These are phyloP conservation scores for Ascosphaera apis DNA, from an alignment of 2,329 filamentous ascomycete species.

Conservation along the genomic window DNA sequence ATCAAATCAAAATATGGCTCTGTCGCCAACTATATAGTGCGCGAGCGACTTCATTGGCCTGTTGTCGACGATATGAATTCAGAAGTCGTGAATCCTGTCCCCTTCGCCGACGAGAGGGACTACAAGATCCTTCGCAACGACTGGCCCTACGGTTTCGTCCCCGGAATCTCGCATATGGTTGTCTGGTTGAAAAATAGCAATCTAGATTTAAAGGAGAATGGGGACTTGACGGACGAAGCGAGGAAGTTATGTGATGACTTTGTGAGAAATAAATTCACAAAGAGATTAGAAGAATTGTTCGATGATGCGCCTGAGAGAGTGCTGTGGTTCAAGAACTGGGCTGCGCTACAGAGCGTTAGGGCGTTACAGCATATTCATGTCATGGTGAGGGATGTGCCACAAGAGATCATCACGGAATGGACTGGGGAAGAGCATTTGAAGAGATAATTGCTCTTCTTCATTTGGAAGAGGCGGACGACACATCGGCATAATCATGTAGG, in stretches of 20 bases:
- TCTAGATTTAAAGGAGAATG: constrained; percentile 20
- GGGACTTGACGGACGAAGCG: constrained; percentile 29
- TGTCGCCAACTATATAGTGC: constrained; percentile 33
- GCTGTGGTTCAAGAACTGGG: constrained; percentile 44
- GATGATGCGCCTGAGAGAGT: constrained; percentile 22
- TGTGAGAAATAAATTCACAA: constrained; percentile 27
- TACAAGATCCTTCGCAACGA: constrained; percentile 37
- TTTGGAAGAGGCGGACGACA: not conserved
- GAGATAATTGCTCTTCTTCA: not conserved
- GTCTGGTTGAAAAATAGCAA: constrained; percentile 34
- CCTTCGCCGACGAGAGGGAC: constrained; percentile 31
- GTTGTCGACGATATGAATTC: constrained; percentile 7
- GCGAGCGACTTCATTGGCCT: constrained; percentile 31
- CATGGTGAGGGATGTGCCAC: constrained; percentile 25
- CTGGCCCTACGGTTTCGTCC: constrained; percentile 37
- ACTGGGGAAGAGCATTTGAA: constrained; percentile 13
- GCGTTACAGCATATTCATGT: constrained; percentile 35
- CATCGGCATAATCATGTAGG: not conserved
- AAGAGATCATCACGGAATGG: constrained; percentile 22
- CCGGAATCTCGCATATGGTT: constrained; percentile 31
- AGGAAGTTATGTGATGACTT: constrained; percentile 25
- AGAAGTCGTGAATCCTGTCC: constrained; percentile 18
- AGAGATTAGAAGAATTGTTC: constrained; percentile 16
- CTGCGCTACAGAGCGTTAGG: constrained; percentile 35
- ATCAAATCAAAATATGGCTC: constrained; percentile 32